Percentiles rank a stretch among this genome's conserved stretches.
These are phyloP conservation scores for Penicillium brevicompactum DNA, from an alignment of 2,329 filamentous ascomycete species.

Conservation along the genomic window DNA sequence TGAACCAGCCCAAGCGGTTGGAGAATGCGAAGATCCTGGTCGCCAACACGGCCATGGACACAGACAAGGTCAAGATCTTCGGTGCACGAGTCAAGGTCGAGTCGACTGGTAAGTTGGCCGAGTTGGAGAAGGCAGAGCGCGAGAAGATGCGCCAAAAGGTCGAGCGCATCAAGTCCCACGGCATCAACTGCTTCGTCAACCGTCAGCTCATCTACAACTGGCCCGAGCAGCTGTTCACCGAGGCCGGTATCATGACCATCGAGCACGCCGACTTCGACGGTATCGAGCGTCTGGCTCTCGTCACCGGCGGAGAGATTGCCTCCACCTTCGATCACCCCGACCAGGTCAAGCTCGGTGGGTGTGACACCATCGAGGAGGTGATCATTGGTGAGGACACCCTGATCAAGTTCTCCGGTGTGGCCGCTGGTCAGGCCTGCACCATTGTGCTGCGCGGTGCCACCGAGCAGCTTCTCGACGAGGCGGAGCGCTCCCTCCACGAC, in stretches of 20 bases:
- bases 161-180: constrained; percentile 96
- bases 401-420: constrained; percentile 96
- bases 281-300: constrained; percentile 89
- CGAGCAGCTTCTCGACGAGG: constrained; percentile 94
- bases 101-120: constrained; percentile 94
- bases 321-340: constrained; percentile 98
- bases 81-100: constrained; percentile 95
- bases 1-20: constrained; percentile 95
- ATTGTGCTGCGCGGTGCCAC: constrained; percentile 95
- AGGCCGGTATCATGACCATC: constrained; percentile 96
- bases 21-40: constrained; percentile 98
- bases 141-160: constrained; percentile 99
- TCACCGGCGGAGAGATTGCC: constrained; percentile 95
- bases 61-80: constrained; percentile 99
- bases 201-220: constrained; percentile 99
- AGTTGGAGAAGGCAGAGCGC: constrained; percentile 95
- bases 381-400: constrained; percentile 98
- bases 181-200: constrained; percentile 99
- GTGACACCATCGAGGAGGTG: constrained; percentile 94
- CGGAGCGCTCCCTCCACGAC: constrained; percentile 93
- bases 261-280: constrained; percentile 99
- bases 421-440: constrained; percentile 91
- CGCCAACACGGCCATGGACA: constrained; percentile 98
- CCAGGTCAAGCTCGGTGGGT: constrained; percentile 92
- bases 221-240: constrained; percentile 97